phyloP scores from a whole-genome alignment of 768 basidiomycete genomes.

The Myochromella boudieri region DNA sequence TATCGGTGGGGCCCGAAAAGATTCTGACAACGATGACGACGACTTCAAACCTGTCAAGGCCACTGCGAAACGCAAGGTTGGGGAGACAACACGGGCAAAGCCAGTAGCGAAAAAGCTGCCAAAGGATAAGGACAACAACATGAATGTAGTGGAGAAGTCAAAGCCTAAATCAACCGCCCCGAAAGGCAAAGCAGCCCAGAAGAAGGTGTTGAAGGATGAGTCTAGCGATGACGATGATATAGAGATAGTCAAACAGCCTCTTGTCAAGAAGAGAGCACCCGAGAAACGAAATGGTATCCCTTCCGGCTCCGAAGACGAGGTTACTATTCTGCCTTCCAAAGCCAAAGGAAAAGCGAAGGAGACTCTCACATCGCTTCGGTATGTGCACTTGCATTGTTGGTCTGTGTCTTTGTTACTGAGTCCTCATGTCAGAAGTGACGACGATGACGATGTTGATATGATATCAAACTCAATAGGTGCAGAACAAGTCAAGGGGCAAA shows the following conservation, averaged over 20 bases:
- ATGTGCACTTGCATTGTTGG: too few species aligned
- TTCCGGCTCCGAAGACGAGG: slow-evolving; percentile 31
- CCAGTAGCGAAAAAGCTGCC: slow-evolving; percentile 23
- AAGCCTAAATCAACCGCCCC: slow-evolving; percentile 11
- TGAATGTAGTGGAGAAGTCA: slow-evolving; percentile 18
- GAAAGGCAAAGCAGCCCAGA: slow-evolving; percentile 22
- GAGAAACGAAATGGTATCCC: slow-evolving; percentile 19
- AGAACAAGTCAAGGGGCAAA: slow-evolving; percentile 16
- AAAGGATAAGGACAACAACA: slow-evolving; percentile 26
- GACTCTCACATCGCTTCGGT: too few species aligned
- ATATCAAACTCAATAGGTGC: neutral
- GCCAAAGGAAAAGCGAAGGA: slow-evolving; percentile 15
- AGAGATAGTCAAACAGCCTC: slow-evolving; percentile 13
- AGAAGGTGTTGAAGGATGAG: slow-evolving; percentile 18
- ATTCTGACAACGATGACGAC: slow-evolving; percentile 42
- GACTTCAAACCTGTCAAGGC: slow-evolving; percentile 51
- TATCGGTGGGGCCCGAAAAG: slow-evolving; percentile 31
- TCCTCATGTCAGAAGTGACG: slow-evolving; percentile 1
- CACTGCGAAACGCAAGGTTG: slow-evolving; percentile 39
- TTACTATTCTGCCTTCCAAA: slow-evolving; percentile 17
- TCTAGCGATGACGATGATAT: slow-evolving; percentile 19
- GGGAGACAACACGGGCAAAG: slow-evolving; percentile 25
- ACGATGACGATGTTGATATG: slow-evolving; percentile 15
- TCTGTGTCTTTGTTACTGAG: too few species aligned
- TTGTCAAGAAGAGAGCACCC: slow-evolving; percentile 13